Evolutionary conservation across 148 eudicot genomes (phyloP), one percentile per base, ranked within the genome.

Genomic region (Silene uniflora): DNA sequence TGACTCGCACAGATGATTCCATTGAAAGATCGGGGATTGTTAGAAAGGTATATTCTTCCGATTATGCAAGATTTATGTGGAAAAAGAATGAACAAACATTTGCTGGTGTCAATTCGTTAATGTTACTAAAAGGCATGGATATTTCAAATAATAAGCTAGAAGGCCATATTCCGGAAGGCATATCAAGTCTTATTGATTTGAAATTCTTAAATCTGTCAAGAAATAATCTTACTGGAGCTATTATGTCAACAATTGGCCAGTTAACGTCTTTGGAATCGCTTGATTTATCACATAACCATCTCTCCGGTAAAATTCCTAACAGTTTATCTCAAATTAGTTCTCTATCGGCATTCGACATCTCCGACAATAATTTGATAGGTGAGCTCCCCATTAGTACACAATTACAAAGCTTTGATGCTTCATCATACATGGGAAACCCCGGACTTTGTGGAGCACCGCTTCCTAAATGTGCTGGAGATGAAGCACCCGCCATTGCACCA

Each of bases 401-500:
- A 12, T 29, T 72, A 54, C 75, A 56, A 72, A 25, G 44, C 10
- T 72, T 72, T 17, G 64, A 72, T 25, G 12, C 62, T 14, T 72
- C 64, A 27, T 10, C 47, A 16, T 72, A 72, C 60, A 72, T 16
- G 5, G 75, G 75, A 3, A 73, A 73, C 27, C 68, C 76, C 6
- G 32, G 17, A 39, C 76, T 61, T 21, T 73, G 76, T 10, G 76
- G 76, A 73, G 32, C 27, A 21, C 67, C 76, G 14, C 76, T 73
- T 7, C 10, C 18, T 0, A 12, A 67, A n/a, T 67, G 52, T 10
- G 11, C 1, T 7, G 19, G 7, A 25, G 69, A 61, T n/a, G 24
- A 60, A 42, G 10, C 74, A 25, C 7, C 73, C 4, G 35, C 35
- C 35, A 32, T 32, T 5, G 4, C 35, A 32, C 35, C 5, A 32